phyloP scores from a whole-genome alignment of 192 early-diverging fungal species.

The Ambispora gerdemannii region DNA sequence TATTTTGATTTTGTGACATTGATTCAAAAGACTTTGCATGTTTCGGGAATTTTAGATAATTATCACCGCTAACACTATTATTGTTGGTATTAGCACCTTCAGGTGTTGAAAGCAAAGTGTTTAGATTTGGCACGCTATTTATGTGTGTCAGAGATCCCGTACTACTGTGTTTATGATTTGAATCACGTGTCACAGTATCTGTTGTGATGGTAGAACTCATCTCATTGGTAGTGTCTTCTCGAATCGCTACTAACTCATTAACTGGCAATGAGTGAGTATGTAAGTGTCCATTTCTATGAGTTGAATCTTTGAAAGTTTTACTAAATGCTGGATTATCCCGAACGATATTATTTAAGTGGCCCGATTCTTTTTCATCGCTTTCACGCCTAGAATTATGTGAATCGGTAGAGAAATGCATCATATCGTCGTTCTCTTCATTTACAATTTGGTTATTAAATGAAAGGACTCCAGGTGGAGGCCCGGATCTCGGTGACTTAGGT shows the following conservation, averaged over 20 bases:
- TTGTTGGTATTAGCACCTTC: too few relatives aligned
- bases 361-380: not conserved
- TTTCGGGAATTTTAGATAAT: not conserved
- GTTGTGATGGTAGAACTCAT: not conserved
- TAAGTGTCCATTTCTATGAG: not conserved
- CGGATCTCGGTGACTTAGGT: not conserved
- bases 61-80: too few relatives aligned
- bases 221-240: not conserved
- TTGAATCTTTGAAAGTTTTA: not conserved
- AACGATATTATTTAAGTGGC: not conserved
- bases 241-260: not conserved
- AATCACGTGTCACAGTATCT: not conserved
- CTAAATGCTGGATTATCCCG: not conserved
- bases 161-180: not conserved
- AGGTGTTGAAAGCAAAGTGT: not conserved
- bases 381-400: not conserved
- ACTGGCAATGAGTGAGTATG: not conserved
- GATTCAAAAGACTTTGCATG: not conserved
- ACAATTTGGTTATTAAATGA: not conserved
- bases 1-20: not conserved
- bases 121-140: not conserved
- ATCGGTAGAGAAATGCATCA: not conserved
- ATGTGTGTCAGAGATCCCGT: not conserved
- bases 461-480: not conserved
- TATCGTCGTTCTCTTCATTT: not conserved